These are phyloP conservation scores for Larix kaempferi DNA, from an alignment of 75 land plant genomes.

Conservation along the genomic window DNA sequence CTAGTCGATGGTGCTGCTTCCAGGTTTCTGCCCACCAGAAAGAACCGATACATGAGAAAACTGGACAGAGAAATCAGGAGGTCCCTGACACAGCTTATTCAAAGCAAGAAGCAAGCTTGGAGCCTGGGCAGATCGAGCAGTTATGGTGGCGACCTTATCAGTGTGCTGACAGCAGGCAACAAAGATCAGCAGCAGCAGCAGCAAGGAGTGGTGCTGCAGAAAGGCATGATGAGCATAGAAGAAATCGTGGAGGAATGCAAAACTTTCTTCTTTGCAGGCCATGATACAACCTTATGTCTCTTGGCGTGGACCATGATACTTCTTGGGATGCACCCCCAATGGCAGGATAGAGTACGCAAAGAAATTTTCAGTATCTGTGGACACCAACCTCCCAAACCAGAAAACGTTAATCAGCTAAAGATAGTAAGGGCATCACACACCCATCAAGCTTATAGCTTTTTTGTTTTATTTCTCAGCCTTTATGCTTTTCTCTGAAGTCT, in stretches of 20 bases:
- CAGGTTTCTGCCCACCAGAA: conserved; percentile 35
- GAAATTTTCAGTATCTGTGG: conserved; percentile 12
- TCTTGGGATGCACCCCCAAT: conserved; percentile 13
- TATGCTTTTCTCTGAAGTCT: background rate
- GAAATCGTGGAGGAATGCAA: conserved; percentile 34
- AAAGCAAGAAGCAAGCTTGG: conserved; percentile 12
- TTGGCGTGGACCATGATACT: conserved; percentile 24
- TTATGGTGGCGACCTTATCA: conserved; percentile 1
- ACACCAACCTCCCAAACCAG: conserved; percentile 3
- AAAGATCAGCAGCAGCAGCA: conserved; percentile 4
- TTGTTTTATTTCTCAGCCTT: background rate
- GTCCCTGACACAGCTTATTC: conserved; percentile 19
- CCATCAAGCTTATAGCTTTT: background rate
- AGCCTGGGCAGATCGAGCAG: conserved; percentile 6
- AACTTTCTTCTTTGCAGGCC: conserved; percentile 37
- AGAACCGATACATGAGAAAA: conserved; percentile 18
- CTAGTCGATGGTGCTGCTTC: background rate
- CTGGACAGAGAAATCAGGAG: conserved; percentile 13
- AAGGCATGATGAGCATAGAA: conserved; percentile 13
- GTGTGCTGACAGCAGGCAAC: background rate
- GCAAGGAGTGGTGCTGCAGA: background rate
- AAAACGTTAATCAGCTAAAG: conserved; percentile 4
- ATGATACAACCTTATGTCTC: conserved; percentile 25
- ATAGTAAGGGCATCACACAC: conserved; percentile 1
- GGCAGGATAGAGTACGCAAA: conserved; percentile 28